Evolutionary conservation across 257 asterid genomes (phyloP), one percentile per base, ranked within the genome.

Genomic region (Solanum chmielewskii): DNA sequence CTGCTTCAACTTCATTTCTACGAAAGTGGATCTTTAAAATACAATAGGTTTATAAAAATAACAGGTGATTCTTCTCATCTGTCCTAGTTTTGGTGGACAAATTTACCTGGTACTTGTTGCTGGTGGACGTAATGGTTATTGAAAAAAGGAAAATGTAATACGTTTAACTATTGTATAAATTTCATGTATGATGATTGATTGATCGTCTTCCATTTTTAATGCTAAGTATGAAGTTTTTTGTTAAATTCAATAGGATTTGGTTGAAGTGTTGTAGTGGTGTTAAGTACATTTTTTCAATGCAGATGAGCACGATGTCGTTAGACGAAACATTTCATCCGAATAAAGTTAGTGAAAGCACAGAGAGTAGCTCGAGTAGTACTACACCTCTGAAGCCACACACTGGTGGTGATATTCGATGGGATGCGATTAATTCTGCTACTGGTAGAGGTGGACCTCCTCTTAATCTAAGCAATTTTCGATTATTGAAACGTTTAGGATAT

Each of bases 401-500:
- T 9, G 99, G 99, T 42, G 99, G 99, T 25, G 99, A 96, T 88
- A 91, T 92, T 74, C 90, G 99, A 86, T 96, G 99, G 99, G 99
- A 95, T 87, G 98, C 98, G 23, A 89, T 96, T 42, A 90, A 83
- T 84, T 86, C 92, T 3, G 91, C 92, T 45, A 69, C 94, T 74
- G 91, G 96, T 1, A 96, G 86, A 87, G 98, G 87, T 83, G 98
- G 92, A 35, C 86, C 90, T 45, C 94, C 96, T 1, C 95, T 96
- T 64, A 95, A 96, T 29, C 94, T 96, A 4, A 88, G 89, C 84
- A 92, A 95, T 87, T 96, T 96, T 85, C 92, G 96, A 27, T 94
- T 96, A 39, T 86, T 96, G 91, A 96, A 96, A 92, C 87, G 98
- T 73, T 95, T 96, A 14, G 99, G 99, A 2, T 94, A 95, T 85